Evolutionary conservation across 441 rosid species (phyloP).

Genomic region (Francoa sonchifolia): DNA sequence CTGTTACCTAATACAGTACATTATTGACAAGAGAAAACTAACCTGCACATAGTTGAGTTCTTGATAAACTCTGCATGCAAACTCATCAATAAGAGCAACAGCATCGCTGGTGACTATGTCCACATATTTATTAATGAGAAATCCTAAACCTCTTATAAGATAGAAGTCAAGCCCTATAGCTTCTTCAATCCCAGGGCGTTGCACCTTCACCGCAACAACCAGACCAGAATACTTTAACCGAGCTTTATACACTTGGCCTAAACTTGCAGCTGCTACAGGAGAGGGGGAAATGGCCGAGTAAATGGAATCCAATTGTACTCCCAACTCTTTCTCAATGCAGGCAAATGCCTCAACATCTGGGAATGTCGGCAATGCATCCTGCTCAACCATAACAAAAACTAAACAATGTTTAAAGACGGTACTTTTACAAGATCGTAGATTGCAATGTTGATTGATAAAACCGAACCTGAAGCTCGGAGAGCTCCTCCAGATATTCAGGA

Average conservation of each 20-base stretch:
- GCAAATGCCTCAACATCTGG: constrained; percentile 80
- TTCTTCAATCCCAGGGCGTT: constrained; percentile 85
- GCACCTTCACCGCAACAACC: constrained; percentile 70
- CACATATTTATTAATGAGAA: constrained; percentile 52
- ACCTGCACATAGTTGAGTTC: constrained; percentile 91
- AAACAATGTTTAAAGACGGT: neutral
- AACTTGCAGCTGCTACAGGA: constrained; percentile 92
- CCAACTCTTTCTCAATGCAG: constrained; percentile 87
- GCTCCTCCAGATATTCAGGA: constrained; percentile 82
- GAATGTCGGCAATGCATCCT: constrained; percentile 91
- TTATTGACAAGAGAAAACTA: constrained; percentile 14
- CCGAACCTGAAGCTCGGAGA: constrained; percentile 94
- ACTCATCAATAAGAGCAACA: constrained; percentile 71
- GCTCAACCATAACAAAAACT: constrained; percentile 10
- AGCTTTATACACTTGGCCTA: constrained; percentile 96
- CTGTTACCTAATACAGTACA: too few relatives aligned
- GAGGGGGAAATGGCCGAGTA: constrained; percentile 58
- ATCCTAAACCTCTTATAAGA: constrained; percentile 69
- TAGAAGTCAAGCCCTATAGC: constrained; percentile 79
- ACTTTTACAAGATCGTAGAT: neutral
- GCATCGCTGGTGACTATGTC: constrained; percentile 63
- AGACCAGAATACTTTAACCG: constrained; percentile 56
- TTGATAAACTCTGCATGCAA: constrained; percentile 73
- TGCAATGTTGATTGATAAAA: too few relatives aligned
- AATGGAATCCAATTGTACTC: constrained; percentile 51